Base-by-base conservation (phyloP, 2,329 filamentous ascomycete species). In the Diaporthe batatas region DNA sequence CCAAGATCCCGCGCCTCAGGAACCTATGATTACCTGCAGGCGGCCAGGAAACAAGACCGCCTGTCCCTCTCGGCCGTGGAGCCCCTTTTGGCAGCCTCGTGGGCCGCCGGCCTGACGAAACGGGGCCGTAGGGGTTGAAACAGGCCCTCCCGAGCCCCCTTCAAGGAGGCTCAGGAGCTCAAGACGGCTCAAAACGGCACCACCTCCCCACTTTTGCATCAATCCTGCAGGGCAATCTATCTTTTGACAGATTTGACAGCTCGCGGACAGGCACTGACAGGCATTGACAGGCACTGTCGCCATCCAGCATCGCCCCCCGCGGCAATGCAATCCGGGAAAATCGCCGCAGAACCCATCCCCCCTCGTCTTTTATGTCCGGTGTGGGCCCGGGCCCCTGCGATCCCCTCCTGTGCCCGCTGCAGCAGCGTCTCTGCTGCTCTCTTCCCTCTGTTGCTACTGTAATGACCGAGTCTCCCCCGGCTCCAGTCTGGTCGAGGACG, bases 161-260 rank as follows among this genome's bases (percentile, higher is more conserved):
- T 69, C 42, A 32, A 72, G 72, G 72, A 69, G 72, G 72, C 72
- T 72, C 69, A 74, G 42, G 47, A 53, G 47, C 64, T 69, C 64
- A 65, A 58, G 69, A 72, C 55, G 70, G 47, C 64, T 69, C 64
- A 65, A 58, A 72, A 72, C 55, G 70, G 55, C 49, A 59, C 23
- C 39, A 18, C 18, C 23, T 58, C 55, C 54, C 72, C 72, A 65
- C 55, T 54, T 70, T 70, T 32, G 11, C 25, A 39, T 23, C 25
- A 62, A 59, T 53, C 25, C 29, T 58, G 54, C 72, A 72, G 70
- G 70, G 72, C 54, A 36, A 69, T 54, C 49, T 72, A 69, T 62
- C 57, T 59, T 71, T 72, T 72, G 70, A 74, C 72, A 72, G 62
- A 65, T 74, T 72, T 69, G 70, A 74, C 68, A 70, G 68, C 44